phyloP scores from a whole-genome alignment of 768 basidiomycete genomes.

The Lentinula aciculospora region DNA sequence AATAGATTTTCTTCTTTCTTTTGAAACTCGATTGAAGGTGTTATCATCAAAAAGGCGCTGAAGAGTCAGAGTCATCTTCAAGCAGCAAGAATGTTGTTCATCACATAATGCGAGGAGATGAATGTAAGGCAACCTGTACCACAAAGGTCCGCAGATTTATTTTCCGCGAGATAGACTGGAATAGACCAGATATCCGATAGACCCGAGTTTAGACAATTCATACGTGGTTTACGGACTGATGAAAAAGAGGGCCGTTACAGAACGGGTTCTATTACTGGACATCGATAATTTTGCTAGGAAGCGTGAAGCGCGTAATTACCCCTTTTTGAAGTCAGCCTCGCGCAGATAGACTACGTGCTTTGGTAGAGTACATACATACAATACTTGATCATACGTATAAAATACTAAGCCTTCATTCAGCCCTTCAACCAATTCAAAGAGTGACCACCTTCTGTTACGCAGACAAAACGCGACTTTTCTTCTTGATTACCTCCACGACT shows the following conservation, averaged over 20 bases:
- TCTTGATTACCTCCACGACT: slow-evolving; percentile 81
- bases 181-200: not conserved
- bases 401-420: not conserved
- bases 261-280: no score
- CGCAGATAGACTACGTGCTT: no score
- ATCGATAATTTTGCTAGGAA: no score
- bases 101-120: not conserved
- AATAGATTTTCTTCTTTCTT: no score
- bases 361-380: not conserved
- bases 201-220: not conserved
- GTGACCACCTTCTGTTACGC: not conserved
- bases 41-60: no score
- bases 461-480: slow-evolving; percentile 54
- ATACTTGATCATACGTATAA: not conserved
- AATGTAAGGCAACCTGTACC: no score
- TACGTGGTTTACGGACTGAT: not conserved
- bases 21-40: no score
- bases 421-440: not conserved
- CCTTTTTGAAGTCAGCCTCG: no score
- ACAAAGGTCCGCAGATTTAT: no score
- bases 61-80: not conserved
- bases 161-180: no score
- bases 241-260: no score
- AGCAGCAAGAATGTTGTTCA: not conserved
- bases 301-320: not conserved